These are phyloP conservation scores for Heterobasidion annosum DNA, from an alignment of 1,284 basidiomycete species.

Conservation along the genomic window DNA sequence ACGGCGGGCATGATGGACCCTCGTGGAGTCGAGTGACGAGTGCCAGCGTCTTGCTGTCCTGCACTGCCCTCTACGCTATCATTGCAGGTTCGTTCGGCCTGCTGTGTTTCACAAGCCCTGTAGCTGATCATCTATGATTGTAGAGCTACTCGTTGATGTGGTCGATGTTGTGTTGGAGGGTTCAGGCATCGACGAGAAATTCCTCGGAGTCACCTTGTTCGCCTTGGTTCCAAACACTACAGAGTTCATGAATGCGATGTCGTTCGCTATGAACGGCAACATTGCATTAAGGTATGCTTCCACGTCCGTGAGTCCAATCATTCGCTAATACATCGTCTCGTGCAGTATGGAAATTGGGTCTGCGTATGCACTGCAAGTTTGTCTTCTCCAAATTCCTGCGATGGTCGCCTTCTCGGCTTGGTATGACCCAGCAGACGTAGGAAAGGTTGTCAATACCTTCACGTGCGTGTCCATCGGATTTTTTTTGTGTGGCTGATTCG, in stretches of 20 bases:
- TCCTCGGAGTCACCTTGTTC: conserved; percentile 94
- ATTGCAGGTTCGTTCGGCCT: conserved; percentile 73
- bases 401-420: conserved; percentile 98
- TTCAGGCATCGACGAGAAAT: conserved; percentile 96
- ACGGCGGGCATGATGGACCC: conserved; percentile 90
- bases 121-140: not conserved
- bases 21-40: conserved; percentile 88
- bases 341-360: conserved; percentile 98
- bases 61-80: conserved; percentile 90
- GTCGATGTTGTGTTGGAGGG: conserved; percentile 92
- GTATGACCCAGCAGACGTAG: conserved; percentile 80
- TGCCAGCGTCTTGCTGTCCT: conserved; percentile 80
- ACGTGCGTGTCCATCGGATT: conserved; percentile 45
- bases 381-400: conserved; percentile 94
- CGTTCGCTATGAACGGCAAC: conserved; percentile 97
- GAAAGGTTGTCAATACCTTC: conserved; percentile 79
- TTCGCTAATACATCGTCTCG: not conserved
- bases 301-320: not conserved
- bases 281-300: conserved; percentile 82
- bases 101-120: too few species aligned
- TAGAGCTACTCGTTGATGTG: conserved; percentile 90
- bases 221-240: conserved; percentile 98
- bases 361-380: conserved; percentile 97
- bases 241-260: conserved; percentile 99
- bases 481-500: conserved; percentile 4